These are phyloP conservation scores for Hymenoscyphus linearis DNA, from an alignment of 2,329 filamentous ascomycete genomes.

Conservation along the genomic window DNA sequence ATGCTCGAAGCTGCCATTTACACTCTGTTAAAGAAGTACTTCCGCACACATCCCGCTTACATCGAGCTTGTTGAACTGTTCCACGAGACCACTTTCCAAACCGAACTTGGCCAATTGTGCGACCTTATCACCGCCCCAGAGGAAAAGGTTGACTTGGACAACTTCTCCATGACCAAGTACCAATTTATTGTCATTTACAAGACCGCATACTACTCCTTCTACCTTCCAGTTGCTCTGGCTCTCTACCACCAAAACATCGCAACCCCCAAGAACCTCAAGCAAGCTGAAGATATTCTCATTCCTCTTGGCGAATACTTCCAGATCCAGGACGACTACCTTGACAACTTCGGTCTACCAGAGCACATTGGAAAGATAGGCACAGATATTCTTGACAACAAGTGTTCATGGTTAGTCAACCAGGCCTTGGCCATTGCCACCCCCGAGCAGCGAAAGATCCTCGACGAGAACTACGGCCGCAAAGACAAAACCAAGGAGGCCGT, in stretches of 20 bases:
- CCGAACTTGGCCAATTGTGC: conserved; percentile 89
- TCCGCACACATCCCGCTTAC: conserved; percentile 81
- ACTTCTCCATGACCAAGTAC: conserved; percentile 95
- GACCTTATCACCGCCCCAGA: conserved; percentile 95
- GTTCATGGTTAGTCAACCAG: conserved; percentile 96
- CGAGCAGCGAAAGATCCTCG: conserved; percentile 81
- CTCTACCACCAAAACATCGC: conserved; percentile 81
- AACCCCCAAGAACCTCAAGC: conserved; percentile 81
- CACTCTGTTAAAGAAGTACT: conserved; percentile 86
- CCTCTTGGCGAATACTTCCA: conserved; percentile 99
- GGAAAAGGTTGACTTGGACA: conserved; percentile 85
- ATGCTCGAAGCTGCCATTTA: conserved; percentile 92
- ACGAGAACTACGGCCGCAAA: conserved; percentile 93
- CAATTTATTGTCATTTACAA: conserved; percentile 99
- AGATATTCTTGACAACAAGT: conserved; percentile 99
- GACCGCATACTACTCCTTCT: conserved; percentile 99
- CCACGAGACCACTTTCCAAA: conserved; percentile 91
- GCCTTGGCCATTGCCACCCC: conserved; percentile 74
- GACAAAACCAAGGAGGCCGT: conserved; percentile 74
- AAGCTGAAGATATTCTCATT: conserved; percentile 86
- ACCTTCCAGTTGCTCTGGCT: conserved; percentile 89
- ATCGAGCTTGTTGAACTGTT: conserved; percentile 92
- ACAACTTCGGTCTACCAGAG: conserved; percentile 90
- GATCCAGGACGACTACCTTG: conserved; percentile 96
- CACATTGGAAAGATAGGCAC: conserved; percentile 98